Conservation (phyloP, 768 basidiomycete species). For the Phlebiopsis flavidoalba region DNA sequence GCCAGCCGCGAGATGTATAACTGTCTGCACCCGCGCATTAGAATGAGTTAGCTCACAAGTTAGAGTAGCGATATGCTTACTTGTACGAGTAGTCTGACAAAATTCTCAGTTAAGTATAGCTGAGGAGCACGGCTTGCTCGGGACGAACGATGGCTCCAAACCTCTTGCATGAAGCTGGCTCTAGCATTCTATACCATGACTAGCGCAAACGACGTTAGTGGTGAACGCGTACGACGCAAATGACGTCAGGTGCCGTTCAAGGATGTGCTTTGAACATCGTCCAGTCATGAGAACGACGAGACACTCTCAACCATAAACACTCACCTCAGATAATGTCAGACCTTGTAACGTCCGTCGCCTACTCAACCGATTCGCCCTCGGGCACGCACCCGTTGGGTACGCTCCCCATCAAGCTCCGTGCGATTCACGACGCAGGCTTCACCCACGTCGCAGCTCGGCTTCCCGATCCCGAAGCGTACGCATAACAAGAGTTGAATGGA, state of each 20-base stretch:
- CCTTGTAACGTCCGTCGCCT: constrained; percentile 8
- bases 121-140: too few species aligned
- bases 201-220: background rate
- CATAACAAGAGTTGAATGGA: constrained; percentile 13
- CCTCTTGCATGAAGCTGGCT: background rate
- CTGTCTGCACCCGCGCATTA: too few species aligned
- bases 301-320: background rate
- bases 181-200: background rate
- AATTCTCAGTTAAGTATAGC: too few species aligned
- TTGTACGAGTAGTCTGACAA: too few species aligned
- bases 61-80: too few species aligned
- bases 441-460: constrained; percentile 20
- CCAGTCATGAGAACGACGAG: background rate
- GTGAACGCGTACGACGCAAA: background rate
- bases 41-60: too few species aligned
- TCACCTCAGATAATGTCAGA: background rate
- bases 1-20: too few species aligned
- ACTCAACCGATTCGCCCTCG: constrained; percentile 27
- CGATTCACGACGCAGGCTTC: constrained; percentile 26
- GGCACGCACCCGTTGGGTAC: constrained; percentile 28
- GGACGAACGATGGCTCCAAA: too few species aligned
- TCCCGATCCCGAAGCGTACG: constrained; percentile 24
- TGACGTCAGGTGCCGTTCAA: background rate
- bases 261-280: too few species aligned
- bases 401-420: constrained; percentile 23